Percentiles rank a stretch among this genome's conserved stretches.
phyloP scores from a whole-genome alignment of 2,329 filamentous ascomycete species.

The Chaetothyriales sp. region DNA sequence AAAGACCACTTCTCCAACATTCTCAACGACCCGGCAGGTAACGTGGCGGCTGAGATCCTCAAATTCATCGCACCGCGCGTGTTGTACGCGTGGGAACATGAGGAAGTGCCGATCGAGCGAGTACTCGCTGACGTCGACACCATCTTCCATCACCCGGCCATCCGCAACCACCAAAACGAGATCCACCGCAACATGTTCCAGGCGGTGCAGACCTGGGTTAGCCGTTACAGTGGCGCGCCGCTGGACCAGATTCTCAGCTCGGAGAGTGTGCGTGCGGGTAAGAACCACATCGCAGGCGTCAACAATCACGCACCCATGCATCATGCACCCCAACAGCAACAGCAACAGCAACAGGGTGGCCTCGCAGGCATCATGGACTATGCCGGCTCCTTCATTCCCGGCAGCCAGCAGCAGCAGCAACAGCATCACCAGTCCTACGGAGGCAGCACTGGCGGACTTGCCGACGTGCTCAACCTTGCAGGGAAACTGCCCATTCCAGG shows the following conservation, averaged over 20 bases:
- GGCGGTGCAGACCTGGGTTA: slow-evolving; percentile 67
- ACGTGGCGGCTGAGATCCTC: slow-evolving; percentile 58
- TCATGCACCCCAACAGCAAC: not conserved
- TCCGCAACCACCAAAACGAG: slow-evolving; percentile 59
- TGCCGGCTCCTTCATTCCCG: slow-evolving; percentile 2
- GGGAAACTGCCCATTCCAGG: slow-evolving; percentile 16
- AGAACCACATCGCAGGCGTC: slow-evolving; percentile 50
- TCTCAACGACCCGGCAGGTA: slow-evolving; percentile 61
- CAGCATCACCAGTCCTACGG: slow-evolving; percentile 3
- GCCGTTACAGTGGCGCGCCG: slow-evolving; percentile 48
- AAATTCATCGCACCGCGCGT: slow-evolving; percentile 79
- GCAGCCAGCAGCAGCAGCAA: slow-evolving; percentile 6
- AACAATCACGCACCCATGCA: slow-evolving; percentile 9
- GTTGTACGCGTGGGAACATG: slow-evolving; percentile 85
- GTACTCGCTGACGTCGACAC: slow-evolving; percentile 66
- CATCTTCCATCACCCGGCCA: slow-evolving; percentile 80
- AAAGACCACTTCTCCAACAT: slow-evolving; percentile 76
- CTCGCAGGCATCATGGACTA: not conserved
- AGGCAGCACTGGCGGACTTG: slow-evolving; percentile 9
- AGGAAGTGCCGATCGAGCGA: slow-evolving; percentile 65
- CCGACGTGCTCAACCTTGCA: slow-evolving; percentile 13
- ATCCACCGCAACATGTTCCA: slow-evolving; percentile 81
- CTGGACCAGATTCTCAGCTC: slow-evolving; percentile 66
- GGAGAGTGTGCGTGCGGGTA: slow-evolving; percentile 65
- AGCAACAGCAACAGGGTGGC: slow-evolving; percentile 2